A percentile compares a stretch with the other conserved stretches of the same genome.
These are phyloP conservation scores for Trichosanthes cucumerina DNA, from an alignment of 306 rosid species.

Conservation along the genomic window DNA sequence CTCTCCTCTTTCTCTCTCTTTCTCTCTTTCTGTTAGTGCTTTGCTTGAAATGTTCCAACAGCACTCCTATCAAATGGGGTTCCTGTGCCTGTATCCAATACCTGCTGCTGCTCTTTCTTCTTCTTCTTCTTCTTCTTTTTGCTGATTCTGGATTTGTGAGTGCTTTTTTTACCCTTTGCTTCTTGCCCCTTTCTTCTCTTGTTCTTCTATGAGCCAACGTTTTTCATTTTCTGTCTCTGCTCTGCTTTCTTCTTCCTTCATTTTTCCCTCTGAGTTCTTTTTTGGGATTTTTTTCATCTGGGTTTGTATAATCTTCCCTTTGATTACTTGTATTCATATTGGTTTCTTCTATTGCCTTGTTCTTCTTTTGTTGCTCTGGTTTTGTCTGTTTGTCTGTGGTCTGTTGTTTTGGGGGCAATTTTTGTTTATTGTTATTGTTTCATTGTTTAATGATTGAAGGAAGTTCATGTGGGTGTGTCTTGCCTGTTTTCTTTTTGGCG, in stretches of 20 bases:
- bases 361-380: background rate
- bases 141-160: constrained; percentile 23
- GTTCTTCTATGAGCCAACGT: background rate
- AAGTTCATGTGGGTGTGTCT: constrained; percentile 10
- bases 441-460: constrained; percentile 1
- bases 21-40: constrained; percentile 17
- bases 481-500: background rate
- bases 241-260: background rate
- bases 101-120: constrained; percentile 1
- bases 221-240: constrained; percentile 4
- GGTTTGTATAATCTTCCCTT: background rate
- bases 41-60: constrained; percentile 36
- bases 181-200: background rate
- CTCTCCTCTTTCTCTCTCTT: constrained; percentile 12
- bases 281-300: background rate
- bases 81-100: constrained; percentile 7
- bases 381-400: background rate
- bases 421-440: background rate
- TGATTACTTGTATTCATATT: background rate
- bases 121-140: constrained; percentile 16
- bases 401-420: background rate
- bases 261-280: background rate
- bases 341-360: background rate
- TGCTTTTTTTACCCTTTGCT: constrained; percentile 4
- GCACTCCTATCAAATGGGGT: constrained; percentile 56